These are phyloP conservation scores for Zelonia costaricensis DNA, from an alignment of 208 protist species.

Conservation along the genomic window DNA sequence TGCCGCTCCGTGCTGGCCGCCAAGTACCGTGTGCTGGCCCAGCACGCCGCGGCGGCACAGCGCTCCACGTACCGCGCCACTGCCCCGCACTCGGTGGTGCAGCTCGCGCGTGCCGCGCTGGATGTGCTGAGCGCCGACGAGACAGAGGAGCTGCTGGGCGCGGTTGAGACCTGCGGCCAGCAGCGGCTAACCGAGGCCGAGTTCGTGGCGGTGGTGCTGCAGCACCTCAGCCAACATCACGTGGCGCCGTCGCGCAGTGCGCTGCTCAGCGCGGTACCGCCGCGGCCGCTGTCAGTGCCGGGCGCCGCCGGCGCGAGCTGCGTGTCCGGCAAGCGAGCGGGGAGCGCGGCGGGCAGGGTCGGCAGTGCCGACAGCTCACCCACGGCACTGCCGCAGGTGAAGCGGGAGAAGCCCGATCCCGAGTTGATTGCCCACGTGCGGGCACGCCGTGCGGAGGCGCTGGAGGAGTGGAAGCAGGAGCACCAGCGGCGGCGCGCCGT, in stretches of 20 bases:
- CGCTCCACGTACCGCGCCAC: constrained; percentile 28
- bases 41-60: constrained; percentile 17
- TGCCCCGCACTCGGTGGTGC: constrained; percentile 41
- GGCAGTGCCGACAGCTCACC: constrained; percentile 18
- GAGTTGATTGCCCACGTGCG: constrained; percentile 41
- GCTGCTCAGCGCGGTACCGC: constrained; percentile 10
- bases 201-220: constrained; percentile 50
- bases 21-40: constrained; percentile 59
- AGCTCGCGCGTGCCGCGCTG: constrained; percentile 53
- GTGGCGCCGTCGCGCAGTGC: constrained; percentile 6
- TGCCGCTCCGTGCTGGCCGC: constrained; percentile 40
- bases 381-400: constrained; percentile 13
- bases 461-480: constrained; percentile 44
- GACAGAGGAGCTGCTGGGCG: constrained; percentile 54
- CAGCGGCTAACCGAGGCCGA: constrained; percentile 35
- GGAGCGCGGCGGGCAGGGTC: constrained; percentile 8
- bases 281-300: constrained; percentile 4
- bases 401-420: constrained; percentile 49
- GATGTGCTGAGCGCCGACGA: constrained; percentile 62
- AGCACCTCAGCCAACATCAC: constrained; percentile 7
- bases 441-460: constrained; percentile 37
- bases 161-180: constrained; percentile 40
- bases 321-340: constrained; percentile 15
- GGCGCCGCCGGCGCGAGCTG: constrained; percentile 5
- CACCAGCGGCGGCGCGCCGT: constrained; percentile 25